Conservation (phyloP, 805 yeast genomes). For the Candida odintsovae region DNA sequence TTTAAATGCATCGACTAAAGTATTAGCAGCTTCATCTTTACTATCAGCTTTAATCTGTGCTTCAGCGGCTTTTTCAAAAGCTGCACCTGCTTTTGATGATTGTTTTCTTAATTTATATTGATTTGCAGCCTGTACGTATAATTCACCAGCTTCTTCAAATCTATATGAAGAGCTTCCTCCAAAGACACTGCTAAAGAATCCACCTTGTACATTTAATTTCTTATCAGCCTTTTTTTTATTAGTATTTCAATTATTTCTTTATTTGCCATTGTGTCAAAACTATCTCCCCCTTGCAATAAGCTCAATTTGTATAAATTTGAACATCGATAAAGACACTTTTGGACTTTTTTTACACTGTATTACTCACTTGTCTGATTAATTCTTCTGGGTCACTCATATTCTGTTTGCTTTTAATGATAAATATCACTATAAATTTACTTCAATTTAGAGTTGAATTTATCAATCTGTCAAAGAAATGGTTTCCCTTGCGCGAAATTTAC, state of each 20-base stretch:
- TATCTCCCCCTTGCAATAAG: neutral
- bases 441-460: too few species aligned
- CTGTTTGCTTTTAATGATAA: too few species aligned
- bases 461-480: too few species aligned
- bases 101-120: slow-evolving; percentile 73
- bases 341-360: neutral
- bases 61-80: slow-evolving; percentile 82
- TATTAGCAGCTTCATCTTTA: slow-evolving; percentile 88
- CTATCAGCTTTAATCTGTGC: slow-evolving; percentile 69
- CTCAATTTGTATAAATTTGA: neutral
- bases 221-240: slow-evolving; percentile 50
- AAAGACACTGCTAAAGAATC: slow-evolving; percentile 57
- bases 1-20: slow-evolving; percentile 86
- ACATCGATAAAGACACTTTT: neutral
- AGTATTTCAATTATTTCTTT: neutral
- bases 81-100: slow-evolving; percentile 67
- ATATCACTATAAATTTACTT: too few species aligned
- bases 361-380: slow-evolving; percentile 30
- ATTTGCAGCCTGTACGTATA: slow-evolving; percentile 92
- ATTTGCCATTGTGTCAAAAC: neutral
- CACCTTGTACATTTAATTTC: slow-evolving; percentile 62
- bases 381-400: slow-evolving; percentile 39
- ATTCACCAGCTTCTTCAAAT: slow-evolving; percentile 88
- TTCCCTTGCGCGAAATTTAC: neutral
- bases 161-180: slow-evolving; percentile 59